phyloP scores from a whole-genome alignment of 805 yeast species.

The Saccharomycopsis oosterbeekiorum region DNA sequence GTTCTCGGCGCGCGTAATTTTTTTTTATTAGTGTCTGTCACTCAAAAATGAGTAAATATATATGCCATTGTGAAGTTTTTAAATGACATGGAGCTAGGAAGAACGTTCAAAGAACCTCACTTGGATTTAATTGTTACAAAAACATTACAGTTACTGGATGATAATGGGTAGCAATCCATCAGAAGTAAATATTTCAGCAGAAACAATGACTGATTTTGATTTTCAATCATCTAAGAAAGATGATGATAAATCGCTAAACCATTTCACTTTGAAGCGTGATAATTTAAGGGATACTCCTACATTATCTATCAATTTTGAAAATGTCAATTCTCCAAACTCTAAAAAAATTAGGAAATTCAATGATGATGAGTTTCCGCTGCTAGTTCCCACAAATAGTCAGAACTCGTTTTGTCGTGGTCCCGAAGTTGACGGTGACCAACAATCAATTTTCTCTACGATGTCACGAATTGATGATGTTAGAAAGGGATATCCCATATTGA shows the following conservation, averaged over 20 bases:
- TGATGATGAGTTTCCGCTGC: background rate
- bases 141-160: background rate
- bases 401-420: background rate
- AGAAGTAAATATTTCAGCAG: background rate
- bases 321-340: constrained; percentile 12
- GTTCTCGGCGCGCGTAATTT: background rate
- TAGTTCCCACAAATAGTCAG: background rate
- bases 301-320: constrained; percentile 13
- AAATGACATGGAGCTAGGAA: no score
- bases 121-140: background rate
- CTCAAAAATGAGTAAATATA: background rate
- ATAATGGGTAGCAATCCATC: background rate
- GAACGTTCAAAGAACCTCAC: background rate
- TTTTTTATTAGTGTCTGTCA: background rate
- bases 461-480: constrained; percentile 3
- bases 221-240: background rate
- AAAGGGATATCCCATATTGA: constrained; percentile 1
- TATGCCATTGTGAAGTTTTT: background rate
- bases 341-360: background rate
- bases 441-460: background rate
- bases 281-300: constrained; percentile 10
- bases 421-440: background rate
- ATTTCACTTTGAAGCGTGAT: background rate
- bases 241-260: background rate
- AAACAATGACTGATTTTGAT: background rate